Evolutionary conservation across 2,329 filamentous ascomycete species (phyloP), one percentile per base, ranked within the genome.

Genomic region (Cladosporium sp.): DNA sequence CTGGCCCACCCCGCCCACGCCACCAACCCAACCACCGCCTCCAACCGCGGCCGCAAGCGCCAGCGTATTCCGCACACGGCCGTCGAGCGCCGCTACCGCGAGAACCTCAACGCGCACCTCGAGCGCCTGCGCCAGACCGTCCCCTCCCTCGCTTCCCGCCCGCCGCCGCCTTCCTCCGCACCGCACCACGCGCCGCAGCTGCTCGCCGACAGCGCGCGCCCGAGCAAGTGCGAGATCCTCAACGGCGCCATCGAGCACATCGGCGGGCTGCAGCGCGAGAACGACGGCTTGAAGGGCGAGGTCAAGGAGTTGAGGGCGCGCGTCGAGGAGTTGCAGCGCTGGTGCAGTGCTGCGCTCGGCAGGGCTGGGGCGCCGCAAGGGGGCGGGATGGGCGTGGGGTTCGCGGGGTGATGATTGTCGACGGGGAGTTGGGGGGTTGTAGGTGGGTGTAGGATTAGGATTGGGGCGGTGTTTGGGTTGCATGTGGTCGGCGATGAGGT

Each of bases 1-100:
- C 16, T 18, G 16, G 16, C 16, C 16, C 53, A 51, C 13, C 43
- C 35, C 28, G 58, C 61, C 14, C 46, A 33, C 33, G 53, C 49
- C 6, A 50, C 52, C 35, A 56, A 54, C 14, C 52, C 45, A 14
- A 61, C 60, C 35, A 54, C 52, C n/a, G 51, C 49, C 18, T 59
- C 61, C 42, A 55, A 53, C 11, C 59, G 66, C 43, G 63, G 61
- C 55, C 53, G 64, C 28, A 66, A 65, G 46, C 65, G 66, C 4
- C 63, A 66, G 48, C 66, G 66, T 44, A 67, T 69, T 43, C 66
- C 66, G 6, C 67, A 70, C 50, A 68, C 67, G 4, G 66, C 67
- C 3, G 56, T 60, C 22, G 60, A 62, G 46, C 61, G 66, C 32
- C 61, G 67, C 42, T 70, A 70, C 56, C 58, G 67, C 9, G 67